Base-by-base conservation (phyloP, 805 yeast genomes). In the Candida maris region DNA sequence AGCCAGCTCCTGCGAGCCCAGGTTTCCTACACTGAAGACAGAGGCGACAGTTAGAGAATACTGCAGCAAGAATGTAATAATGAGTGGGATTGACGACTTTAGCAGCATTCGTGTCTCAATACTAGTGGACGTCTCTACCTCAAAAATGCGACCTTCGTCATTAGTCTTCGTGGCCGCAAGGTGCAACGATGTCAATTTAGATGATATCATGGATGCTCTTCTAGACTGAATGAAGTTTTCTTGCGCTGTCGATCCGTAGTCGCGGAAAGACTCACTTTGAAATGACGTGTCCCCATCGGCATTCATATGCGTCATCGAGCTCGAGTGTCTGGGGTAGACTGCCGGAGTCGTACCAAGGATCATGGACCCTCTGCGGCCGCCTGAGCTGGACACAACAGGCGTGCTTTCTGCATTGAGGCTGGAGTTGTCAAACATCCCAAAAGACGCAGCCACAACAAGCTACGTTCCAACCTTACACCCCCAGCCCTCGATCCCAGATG, bases 1-100 rank as follows among this genome's bases (percentile, higher is more conserved):
- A 3, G 79, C 81, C 38, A 75, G 60, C 42, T 74, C 77, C 20
- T 67, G 61, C 3, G 78, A 71, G n/a, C 81, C 81, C 27, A 75
- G 52, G 45, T 73, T 77, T n/a, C 81, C 81, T 13, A 73, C 81
- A 32, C 69, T 61, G 45, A 75, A 70, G 4, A 75, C 77, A 2
- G 77, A 70, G 0, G 73, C 75, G 0, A 76, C 71, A 2, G 77
- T 68, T 16, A 75, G 52, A 4, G 79, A 73, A 38, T 71, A 71
- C 47, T 75, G 78, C 31, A 75, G 56, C n/a, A 75, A 52, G 44
- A 75, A 73, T 0, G 81, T 75, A 34, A 71, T 45, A 4, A 75
- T 71, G 38, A 75, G 57, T 1, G 81, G 80, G 19, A 73, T 45
- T 2, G 79, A 70, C 1, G 75, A 62, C 24, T 59, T 54, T 25